phyloP scores from a whole-genome alignment of 345 rosid genomes.

The Dimocarpus longan region DNA sequence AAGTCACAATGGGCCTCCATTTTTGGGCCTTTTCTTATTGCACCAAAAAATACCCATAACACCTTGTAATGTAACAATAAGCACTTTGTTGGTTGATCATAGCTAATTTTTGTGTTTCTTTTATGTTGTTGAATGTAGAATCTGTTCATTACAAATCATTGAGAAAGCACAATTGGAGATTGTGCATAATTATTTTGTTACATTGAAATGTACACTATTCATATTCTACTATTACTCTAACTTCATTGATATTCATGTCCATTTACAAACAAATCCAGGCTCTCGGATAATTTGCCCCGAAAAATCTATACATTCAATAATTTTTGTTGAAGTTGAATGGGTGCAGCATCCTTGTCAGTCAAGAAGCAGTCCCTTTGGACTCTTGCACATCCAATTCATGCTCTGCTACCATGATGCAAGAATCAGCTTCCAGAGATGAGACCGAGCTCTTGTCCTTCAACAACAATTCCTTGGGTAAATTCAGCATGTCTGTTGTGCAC shows the following conservation, averaged over 20 bases:
- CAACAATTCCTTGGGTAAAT: conserved; percentile 48
- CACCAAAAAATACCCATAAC: too few relatives aligned
- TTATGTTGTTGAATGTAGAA: too few relatives aligned
- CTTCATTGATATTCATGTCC: background rate
- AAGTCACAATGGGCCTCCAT: too few relatives aligned
- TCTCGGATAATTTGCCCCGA: background rate
- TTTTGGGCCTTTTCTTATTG: too few relatives aligned
- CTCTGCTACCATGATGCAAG: conserved; percentile 90
- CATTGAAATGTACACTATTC: too few relatives aligned
- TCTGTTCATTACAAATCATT: too few relatives aligned
- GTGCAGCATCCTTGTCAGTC: conserved; percentile 20
- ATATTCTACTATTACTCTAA: background rate
- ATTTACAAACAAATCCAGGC: background rate
- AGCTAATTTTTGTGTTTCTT: too few relatives aligned
- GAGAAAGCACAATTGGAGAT: background rate
- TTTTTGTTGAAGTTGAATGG: background rate
- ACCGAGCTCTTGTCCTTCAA: conserved; percentile 44
- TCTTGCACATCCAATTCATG: conserved; percentile 71
- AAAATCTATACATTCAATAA: background rate
- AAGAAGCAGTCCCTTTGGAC: conserved; percentile 70
- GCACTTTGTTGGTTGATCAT: too few relatives aligned
- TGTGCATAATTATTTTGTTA: background rate
- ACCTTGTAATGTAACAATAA: too few relatives aligned
- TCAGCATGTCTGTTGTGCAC: conserved; percentile 74
- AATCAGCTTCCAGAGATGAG: conserved; percentile 80